Conservation (phyloP, 1,139 yeast genomes). For the Zygoascus meyerae region DNA sequence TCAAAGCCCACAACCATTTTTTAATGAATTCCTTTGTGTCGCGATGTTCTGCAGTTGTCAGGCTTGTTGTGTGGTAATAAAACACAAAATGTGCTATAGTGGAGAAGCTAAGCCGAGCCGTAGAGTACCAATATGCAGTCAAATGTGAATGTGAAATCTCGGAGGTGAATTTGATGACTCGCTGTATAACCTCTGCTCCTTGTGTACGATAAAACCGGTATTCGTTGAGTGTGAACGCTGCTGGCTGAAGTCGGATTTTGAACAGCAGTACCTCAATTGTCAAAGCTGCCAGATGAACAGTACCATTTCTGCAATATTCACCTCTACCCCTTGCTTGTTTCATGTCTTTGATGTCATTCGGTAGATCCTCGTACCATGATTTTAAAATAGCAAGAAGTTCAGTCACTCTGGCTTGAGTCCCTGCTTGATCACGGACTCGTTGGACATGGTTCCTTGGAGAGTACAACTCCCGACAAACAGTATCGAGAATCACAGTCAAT, state of each 20-base stretch:
- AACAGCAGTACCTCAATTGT: constrained; percentile 32
- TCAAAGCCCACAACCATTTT: constrained; percentile 32
- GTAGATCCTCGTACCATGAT: constrained; percentile 30
- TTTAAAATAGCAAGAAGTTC: constrained; percentile 23
- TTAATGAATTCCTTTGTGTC: constrained; percentile 29
- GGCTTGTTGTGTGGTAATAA: constrained; percentile 32
- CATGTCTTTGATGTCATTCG: constrained; percentile 29
- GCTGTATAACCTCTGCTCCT: constrained; percentile 30
- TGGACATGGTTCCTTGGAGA: constrained; percentile 21
- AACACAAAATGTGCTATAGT: constrained; percentile 34
- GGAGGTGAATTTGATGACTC: constrained; percentile 30
- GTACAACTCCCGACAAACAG: constrained; percentile 27
- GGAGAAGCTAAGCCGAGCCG: constrained; percentile 31
- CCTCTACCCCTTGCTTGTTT: constrained; percentile 20
- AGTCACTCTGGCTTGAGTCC: constrained; percentile 22
- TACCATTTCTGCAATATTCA: constrained; percentile 33
- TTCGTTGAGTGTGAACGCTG: constrained; percentile 19
- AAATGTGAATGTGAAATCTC: constrained; percentile 35
- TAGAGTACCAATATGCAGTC: constrained; percentile 36
- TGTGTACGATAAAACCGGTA: constrained; percentile 26
- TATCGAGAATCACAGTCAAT: constrained; percentile 30
- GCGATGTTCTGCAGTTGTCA: constrained; percentile 27
- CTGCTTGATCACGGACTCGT: constrained; percentile 19
- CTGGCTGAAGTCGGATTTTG: constrained; percentile 26
- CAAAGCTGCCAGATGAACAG: constrained; percentile 31